Base-by-base conservation (phyloP, 2,329 filamentous ascomycete species). In the Fusarium hainanense region DNA sequence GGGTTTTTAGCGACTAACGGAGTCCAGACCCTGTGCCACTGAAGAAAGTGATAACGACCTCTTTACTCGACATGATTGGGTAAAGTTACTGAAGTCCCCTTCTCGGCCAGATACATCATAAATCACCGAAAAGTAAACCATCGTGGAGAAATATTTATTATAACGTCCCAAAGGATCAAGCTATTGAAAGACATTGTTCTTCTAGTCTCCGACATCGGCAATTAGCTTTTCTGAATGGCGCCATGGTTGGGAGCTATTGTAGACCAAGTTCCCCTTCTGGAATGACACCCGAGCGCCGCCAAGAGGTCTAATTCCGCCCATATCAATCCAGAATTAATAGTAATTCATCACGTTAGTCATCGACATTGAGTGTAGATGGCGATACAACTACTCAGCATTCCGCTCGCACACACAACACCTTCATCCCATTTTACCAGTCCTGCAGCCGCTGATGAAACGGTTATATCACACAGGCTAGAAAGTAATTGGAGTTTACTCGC, bases 391-490 rank as follows among this genome's bases (percentile, higher is more conserved):
- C 56, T 57, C 18, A 67, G 11, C 63, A 63, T 41, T 12, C 64
- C 64, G 23, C 64, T 56, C 1, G 27, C 23, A 4, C 57, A 62
- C 20, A 67, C 25, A 10, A 62, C 30, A 14, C 64, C 63, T 40
- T 67, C 62, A 28, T 57, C 43, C 63, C 49, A 58, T 30, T 42
- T 21, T 27, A 56, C n/a, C n/a, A 67, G 8, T 6, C 63, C 57
- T 20, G 63, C 50, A 40, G 63, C 57, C 18, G 37, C 57, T 37
- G 63, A 67, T 20, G 63, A 67, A 12, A 68, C 52, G 3, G 57
- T 48, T 20, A 68, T 25, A 13, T 68, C 63, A 47, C 51, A 68
- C 0, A 63, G 2, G 6, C 63, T 32, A 25, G 46, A 51, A 9
- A 46, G 0, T 18, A 63, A 37, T 34, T 68, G 64, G 21, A 50